Conservation (phyloP, 1,284 basidiomycete genomes). For the Cryptococcus sp. region DNA sequence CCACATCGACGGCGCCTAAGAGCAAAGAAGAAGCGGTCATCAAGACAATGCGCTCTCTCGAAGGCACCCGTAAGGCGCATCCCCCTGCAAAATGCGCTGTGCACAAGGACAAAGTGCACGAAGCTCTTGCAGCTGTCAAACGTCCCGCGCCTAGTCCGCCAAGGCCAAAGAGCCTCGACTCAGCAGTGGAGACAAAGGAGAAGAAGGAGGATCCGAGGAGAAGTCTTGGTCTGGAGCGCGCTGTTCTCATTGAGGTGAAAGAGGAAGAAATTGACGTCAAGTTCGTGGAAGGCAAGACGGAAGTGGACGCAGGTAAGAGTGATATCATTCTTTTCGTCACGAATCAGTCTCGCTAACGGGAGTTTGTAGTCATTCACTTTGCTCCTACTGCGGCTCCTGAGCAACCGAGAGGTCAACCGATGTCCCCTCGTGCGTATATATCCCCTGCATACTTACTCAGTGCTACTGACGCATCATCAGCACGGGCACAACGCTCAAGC, state of each 20-base stretch:
- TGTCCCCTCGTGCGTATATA: constrained; percentile 17
- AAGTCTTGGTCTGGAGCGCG: constrained; percentile 29
- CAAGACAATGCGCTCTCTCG: constrained; percentile 41
- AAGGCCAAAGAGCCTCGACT: constrained; percentile 26
- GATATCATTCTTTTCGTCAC: not conserved
- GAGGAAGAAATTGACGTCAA: constrained; percentile 22
- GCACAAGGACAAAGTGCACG: constrained; percentile 19
- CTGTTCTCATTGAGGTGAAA: constrained; percentile 13
- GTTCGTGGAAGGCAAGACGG: constrained; percentile 12
- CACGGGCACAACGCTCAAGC: constrained; percentile 8
- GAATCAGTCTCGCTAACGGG: not conserved
- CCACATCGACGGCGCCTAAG: constrained; percentile 11
- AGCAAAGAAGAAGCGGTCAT: constrained; percentile 35
- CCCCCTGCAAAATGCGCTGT: not conserved
- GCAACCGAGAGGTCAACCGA: constrained; percentile 4
- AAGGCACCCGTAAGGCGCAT: constrained; percentile 26
- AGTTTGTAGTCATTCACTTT: constrained; percentile 9
- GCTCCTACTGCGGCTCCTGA: not conserved
- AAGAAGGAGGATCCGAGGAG: constrained; percentile 25
- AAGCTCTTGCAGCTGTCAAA: constrained; percentile 28
- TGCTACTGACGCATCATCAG: not conserved
- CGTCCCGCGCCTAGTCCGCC: constrained; percentile 37
- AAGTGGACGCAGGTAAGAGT: constrained; percentile 12
- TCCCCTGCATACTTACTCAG: not conserved
- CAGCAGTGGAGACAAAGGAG: constrained; percentile 11